Percentiles rank a stretch among this genome's conserved stretches.
phyloP scores from a whole-genome alignment of 345 rosid species.

The Kandelia obovata region DNA sequence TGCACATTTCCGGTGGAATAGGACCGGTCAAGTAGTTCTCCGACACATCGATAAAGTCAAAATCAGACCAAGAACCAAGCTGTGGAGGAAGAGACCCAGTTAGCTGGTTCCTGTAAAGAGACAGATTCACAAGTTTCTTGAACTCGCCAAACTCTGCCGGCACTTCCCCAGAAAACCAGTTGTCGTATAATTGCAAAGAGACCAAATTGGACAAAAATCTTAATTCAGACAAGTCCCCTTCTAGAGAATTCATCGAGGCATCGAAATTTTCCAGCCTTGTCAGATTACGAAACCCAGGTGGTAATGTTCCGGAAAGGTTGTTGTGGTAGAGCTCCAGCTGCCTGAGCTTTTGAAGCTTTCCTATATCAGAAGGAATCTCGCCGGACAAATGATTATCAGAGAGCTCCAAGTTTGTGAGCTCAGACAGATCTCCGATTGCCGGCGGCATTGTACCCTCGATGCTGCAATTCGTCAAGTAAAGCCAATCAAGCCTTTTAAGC shows the following conservation, averaged over 20 bases:
- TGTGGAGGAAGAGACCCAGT: constrained; percentile 70
- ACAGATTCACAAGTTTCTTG: constrained; percentile 57
- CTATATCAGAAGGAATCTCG: constrained; percentile 57
- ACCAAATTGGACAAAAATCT: constrained; percentile 51
- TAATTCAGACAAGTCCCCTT: constrained; percentile 64
- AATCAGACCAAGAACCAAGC: constrained; percentile 69
- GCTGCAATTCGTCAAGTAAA: constrained; percentile 65
- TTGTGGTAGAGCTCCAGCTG: constrained; percentile 68
- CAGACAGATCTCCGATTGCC: constrained; percentile 55
- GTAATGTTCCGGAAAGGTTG: constrained; percentile 57
- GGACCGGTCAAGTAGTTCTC: constrained; percentile 68
- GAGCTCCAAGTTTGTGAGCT: constrained; percentile 58
- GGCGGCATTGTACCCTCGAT: constrained; percentile 56
- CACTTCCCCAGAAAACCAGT: constrained; percentile 58
- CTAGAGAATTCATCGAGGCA: constrained; percentile 50
- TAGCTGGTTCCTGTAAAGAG: constrained; percentile 60
- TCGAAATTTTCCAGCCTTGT: constrained; percentile 57
- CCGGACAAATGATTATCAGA: constrained; percentile 46
- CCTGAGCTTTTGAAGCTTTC: constrained; percentile 54
- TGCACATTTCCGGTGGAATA: constrained; percentile 89
- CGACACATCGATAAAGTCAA: constrained; percentile 72
- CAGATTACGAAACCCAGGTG: constrained; percentile 60
- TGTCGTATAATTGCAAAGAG: constrained; percentile 53
- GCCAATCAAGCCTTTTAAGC: constrained; percentile 50
- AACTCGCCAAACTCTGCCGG: constrained; percentile 72